Base-by-base conservation (phyloP, 2,329 filamentous ascomycete species). In the Sporothrix sp. region DNA sequence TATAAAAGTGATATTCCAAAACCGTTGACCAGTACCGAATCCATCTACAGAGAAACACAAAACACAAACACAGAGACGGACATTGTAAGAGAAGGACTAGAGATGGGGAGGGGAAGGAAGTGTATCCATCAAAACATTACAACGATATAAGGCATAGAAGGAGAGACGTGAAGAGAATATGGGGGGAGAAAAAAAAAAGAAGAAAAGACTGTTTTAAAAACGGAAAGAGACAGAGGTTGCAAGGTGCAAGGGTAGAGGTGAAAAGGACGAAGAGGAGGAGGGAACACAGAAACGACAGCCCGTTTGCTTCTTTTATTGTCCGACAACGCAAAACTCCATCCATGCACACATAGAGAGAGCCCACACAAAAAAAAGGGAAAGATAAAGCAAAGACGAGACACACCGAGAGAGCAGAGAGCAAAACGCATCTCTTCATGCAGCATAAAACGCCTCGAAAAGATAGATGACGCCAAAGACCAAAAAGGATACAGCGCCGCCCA, bases 391-490 rank as follows among this genome's bases (percentile, higher is more conserved):
- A 13, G 30, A 35, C 38, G 38, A 33, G 38, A 42, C 36, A 40
- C 11, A n/a, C 18, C 28, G 16, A 48, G 7, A 43, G 20, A 37
- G 18, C 44, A 18, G 33, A 37, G 28, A 11, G 40, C 9, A 16
- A 30, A 10, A 16, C 7, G 13, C 33, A 14, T 35, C 25, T 13
- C 18, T 25, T 16, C 7, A 58, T 48, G 53, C 30, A 61, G 48
- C 35, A 62, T 80, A 81, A 62, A 90, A 70, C 13, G 85, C 84
- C 67, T 97, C 91, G 54, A 90, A 72, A 33, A 95, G 70, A 68
- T 98, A 98, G 59, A 98, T 90, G 59, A 95, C 68, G 54, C 89
- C 91, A 64, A 98, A 98, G 27, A 89, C 68, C 43, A 97, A 72
- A 71, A 98, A 98, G 14, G 91, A 89, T 51, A 85, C 70, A 7